Conservation (phyloP, 2,329 filamentous ascomycete genomes). For the Karstenula rhodostoma region DNA sequence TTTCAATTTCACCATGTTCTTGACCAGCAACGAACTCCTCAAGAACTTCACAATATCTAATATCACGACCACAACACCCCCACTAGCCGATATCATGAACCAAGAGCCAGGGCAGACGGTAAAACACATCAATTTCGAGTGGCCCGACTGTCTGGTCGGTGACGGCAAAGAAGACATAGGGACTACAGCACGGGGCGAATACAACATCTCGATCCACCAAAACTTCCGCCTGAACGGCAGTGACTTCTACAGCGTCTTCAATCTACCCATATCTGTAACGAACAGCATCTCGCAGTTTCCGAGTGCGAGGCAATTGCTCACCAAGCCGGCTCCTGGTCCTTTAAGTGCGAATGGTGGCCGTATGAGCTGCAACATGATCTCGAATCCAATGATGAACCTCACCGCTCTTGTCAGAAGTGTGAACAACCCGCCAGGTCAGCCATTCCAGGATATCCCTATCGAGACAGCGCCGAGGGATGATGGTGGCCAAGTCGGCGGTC, state of each 20-base stretch:
- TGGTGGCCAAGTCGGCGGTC: constrained; percentile 40
- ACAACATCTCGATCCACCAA: constrained; percentile 78
- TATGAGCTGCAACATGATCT: constrained; percentile 38
- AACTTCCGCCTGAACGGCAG: constrained; percentile 71
- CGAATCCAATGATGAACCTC: constrained; percentile 39
- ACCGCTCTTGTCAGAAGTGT: constrained; percentile 37
- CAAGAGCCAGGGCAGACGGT: constrained; percentile 73
- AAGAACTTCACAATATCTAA: constrained; percentile 75
- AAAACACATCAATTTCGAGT: constrained; percentile 76
- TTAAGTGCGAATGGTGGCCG: constrained; percentile 45
- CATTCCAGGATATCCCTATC: constrained; percentile 38
- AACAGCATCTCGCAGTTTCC: constrained; percentile 64
- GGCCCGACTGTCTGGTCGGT: constrained; percentile 74
- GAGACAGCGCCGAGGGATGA: constrained; percentile 33
- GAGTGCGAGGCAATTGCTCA: constrained; percentile 39
- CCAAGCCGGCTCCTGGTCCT: constrained; percentile 44
- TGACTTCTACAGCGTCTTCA: constrained; percentile 74
- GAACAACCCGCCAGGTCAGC: constrained; percentile 44
- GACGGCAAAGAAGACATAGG: constrained; percentile 56
- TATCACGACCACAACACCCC: constrained; percentile 61
- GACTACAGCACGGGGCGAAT: constrained; percentile 65
- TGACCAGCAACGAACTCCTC: constrained; percentile 69
- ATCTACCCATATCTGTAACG: constrained; percentile 73
- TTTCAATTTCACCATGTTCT: constrained; percentile 71
- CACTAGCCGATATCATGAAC: constrained; percentile 68